phyloP scores from a whole-genome alignment of 148 eudicot genomes.

The Arbutus unedo region DNA sequence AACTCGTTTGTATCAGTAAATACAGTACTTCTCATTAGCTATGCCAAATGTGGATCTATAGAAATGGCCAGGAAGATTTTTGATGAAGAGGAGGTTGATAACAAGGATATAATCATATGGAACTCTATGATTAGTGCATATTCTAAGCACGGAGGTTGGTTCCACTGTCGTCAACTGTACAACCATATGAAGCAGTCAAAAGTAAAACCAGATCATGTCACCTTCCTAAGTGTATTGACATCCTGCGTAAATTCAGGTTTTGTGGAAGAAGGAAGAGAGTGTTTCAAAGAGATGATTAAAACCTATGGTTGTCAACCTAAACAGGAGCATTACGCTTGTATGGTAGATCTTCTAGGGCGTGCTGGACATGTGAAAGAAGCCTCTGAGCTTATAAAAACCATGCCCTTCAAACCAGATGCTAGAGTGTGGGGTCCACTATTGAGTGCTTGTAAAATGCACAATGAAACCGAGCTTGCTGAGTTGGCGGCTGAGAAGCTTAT shows the following conservation, averaged over 20 bases:
- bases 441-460: constrained; percentile 34
- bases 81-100: constrained; percentile 25
- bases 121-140: constrained; percentile 38
- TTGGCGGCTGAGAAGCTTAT: constrained; percentile 35
- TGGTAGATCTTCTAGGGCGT: constrained; percentile 39
- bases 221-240: constrained; percentile 36
- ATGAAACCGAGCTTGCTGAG: constrained; percentile 28
- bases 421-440: constrained; percentile 34
- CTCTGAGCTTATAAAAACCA: constrained; percentile 27
- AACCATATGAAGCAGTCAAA: constrained; percentile 26
- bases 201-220: constrained; percentile 28
- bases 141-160: constrained; percentile 37
- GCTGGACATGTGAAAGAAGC: constrained; percentile 35
- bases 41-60: constrained; percentile 42
- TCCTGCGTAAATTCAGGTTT: constrained; percentile 42
- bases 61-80: constrained; percentile 35
- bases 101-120: constrained; percentile 33
- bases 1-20: constrained; percentile 22
- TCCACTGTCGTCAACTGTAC: constrained; percentile 27
- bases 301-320: constrained; percentile 24
- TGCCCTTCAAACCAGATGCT: constrained; percentile 34
- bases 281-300: constrained; percentile 34
- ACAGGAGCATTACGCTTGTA: constrained; percentile 40
- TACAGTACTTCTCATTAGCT: constrained; percentile 33
- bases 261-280: constrained; percentile 22